A percentile compares a stretch with the other conserved stretches of the same genome.
Conservation (phyloP, 306 rosid genomes). For the Cicer arietinum region DNA sequence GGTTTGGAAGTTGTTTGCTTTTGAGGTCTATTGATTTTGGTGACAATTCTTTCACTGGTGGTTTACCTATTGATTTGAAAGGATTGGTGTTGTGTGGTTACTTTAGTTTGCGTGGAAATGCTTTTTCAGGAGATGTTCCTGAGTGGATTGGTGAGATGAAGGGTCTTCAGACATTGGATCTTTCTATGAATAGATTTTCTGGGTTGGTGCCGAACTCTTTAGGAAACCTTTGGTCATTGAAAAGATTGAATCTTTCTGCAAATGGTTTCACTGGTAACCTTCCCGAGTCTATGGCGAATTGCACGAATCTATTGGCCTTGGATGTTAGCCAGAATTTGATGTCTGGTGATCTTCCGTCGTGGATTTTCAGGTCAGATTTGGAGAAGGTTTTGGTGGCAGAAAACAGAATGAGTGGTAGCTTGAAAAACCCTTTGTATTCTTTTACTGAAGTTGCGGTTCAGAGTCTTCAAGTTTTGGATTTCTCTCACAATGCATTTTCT, state of each 20-base stretch:
- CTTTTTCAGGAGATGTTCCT: conserved; percentile 76
- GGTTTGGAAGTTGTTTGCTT: conserved; percentile 86
- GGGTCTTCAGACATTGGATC: conserved; percentile 75
- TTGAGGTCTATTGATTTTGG: conserved; percentile 86
- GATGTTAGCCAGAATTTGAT: conserved; percentile 77
- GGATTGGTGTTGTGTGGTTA: conserved; percentile 64
- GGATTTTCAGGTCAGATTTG: conserved; percentile 72
- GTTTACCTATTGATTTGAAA: conserved; percentile 71
- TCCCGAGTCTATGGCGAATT: conserved; percentile 69
- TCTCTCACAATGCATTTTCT: conserved; percentile 75
- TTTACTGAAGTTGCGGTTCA: conserved; percentile 53
- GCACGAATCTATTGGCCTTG: conserved; percentile 62
- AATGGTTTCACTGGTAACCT: conserved; percentile 75
- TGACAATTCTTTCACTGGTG: conserved; percentile 73
- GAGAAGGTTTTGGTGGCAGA: conserved; percentile 62
- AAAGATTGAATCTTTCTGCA: conserved; percentile 67
- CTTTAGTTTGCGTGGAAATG: conserved; percentile 64
- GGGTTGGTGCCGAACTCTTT: conserved; percentile 72
- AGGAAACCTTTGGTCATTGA: conserved; percentile 70
- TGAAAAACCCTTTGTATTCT: conserved; percentile 44
- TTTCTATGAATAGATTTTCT: conserved; percentile 72
- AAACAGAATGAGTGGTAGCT: conserved; percentile 42
- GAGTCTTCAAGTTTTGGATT: conserved; percentile 74
- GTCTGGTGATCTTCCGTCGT: conserved; percentile 74
- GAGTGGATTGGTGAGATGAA: conserved; percentile 84